Percentiles rank a stretch among this genome's conserved stretches.
Conservation (phyloP, 129 eudicot genomes). For the Flaveria bidentis region DNA sequence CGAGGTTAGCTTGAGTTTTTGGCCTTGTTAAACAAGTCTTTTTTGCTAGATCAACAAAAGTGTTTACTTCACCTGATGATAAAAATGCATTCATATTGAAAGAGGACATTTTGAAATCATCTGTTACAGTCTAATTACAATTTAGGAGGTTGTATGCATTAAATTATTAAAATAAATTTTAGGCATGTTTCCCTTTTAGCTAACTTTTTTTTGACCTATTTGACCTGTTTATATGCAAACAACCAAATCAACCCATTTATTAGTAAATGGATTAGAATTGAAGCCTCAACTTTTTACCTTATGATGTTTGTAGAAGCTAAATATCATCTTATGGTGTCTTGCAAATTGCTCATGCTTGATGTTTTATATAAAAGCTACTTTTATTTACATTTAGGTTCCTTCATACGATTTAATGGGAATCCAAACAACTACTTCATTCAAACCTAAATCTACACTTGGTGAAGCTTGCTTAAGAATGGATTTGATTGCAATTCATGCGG, state of each 20-base stretch:
- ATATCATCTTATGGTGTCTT: conserved; percentile 4
- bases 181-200: background rate
- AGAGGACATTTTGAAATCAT: background rate
- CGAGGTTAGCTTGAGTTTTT: conserved; percentile 45
- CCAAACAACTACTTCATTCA: conserved; percentile 41
- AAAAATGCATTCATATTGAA: background rate
- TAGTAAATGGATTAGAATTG: background rate
- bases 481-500: conserved; percentile 57
- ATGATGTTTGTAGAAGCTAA: conserved; percentile 6
- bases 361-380: background rate
- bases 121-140: background rate
- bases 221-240: background rate
- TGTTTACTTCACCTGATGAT: background rate
- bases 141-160: conserved; percentile 9
- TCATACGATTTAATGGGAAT: conserved; percentile 56
- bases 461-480: conserved; percentile 66
- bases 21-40: conserved; percentile 1
- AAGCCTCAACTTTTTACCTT: too few relatives aligned
- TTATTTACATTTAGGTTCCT: conserved; percentile 46
- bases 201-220: background rate
- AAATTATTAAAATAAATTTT: background rate
- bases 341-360: background rate
- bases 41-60: conserved; percentile 4
- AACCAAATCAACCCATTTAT: background rate
- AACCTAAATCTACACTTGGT: conserved; percentile 59